Evolutionary conservation across 2,329 filamentous ascomycete genomes (phyloP).

Genomic region (Cladosporium cucumerinum): DNA sequence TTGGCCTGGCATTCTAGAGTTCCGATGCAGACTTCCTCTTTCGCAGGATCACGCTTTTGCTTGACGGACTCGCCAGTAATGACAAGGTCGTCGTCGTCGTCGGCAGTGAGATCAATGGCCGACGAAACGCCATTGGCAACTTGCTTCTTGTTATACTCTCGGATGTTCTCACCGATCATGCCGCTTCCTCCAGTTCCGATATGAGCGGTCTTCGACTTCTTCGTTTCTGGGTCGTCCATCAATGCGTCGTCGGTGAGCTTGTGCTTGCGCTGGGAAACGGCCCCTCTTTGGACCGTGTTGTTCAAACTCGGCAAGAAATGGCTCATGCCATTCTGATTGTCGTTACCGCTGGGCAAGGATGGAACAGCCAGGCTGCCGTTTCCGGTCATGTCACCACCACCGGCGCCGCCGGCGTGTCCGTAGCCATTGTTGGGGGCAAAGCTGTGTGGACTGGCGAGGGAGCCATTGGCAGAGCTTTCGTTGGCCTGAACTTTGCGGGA

Average conservation of each 20-base stretch:
- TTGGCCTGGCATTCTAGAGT: slow-evolving; percentile 23
- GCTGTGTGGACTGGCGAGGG: background rate
- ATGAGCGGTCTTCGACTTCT: slow-evolving; percentile 46
- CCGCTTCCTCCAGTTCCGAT: slow-evolving; percentile 49
- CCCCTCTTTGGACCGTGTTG: slow-evolving; percentile 65
- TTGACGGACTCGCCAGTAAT: slow-evolving; percentile 17
- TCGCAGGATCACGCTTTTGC: background rate
- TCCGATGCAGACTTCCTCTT: slow-evolving; percentile 26
- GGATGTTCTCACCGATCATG: slow-evolving; percentile 63
- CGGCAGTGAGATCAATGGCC: slow-evolving; percentile 50
- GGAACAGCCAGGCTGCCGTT: background rate
- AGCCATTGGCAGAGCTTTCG: background rate
- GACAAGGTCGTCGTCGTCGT: slow-evolving; percentile 26
- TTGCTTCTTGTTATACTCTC: slow-evolving; percentile 50
- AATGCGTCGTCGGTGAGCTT: slow-evolving; percentile 47
- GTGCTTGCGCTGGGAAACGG: slow-evolving; percentile 59
- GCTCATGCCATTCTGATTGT: slow-evolving; percentile 45
- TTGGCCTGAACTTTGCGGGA: slow-evolving; percentile 24
- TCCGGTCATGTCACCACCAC: background rate
- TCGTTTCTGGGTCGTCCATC: slow-evolving; percentile 18
- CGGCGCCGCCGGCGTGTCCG: background rate
- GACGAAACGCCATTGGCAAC: slow-evolving; percentile 25
- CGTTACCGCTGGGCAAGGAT: slow-evolving; percentile 20
- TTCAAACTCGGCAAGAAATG: slow-evolving; percentile 73
- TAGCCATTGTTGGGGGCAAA: background rate